phyloP scores from a whole-genome alignment of 2,329 filamentous ascomycete species.

The Hypomyces rosellus region DNA sequence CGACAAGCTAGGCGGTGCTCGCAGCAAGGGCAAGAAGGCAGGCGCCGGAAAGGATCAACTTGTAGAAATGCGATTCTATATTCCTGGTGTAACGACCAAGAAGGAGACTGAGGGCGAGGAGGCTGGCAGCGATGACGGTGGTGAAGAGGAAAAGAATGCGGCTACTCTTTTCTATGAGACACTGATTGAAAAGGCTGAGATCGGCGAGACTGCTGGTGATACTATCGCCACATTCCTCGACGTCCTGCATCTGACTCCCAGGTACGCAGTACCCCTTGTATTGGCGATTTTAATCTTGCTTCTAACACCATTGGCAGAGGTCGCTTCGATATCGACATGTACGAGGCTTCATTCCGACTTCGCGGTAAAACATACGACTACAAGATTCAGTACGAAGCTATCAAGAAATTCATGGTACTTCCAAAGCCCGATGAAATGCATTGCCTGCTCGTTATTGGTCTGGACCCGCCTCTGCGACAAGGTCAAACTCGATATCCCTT shows the following conservation, averaged over 20 bases:
- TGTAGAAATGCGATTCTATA: constrained; percentile 98
- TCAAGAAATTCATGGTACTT: constrained; percentile 98
- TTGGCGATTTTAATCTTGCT: not conserved
- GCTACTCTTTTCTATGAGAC: constrained; percentile 98
- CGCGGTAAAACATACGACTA: constrained; percentile 99
- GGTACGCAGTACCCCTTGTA: constrained; percentile 40
- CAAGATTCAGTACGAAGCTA: constrained; percentile 96
- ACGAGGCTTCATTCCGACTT: constrained; percentile 92
- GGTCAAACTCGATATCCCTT: constrained; percentile 98
- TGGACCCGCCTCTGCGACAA: constrained; percentile 91
- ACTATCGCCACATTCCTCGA: constrained; percentile 97
- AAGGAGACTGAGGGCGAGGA: constrained; percentile 64
- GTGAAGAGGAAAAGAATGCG: constrained; percentile 78
- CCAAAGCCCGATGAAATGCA: constrained; percentile 98
- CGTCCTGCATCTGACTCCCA: constrained; percentile 91
- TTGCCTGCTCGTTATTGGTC: constrained; percentile 86
- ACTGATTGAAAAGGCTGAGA: constrained; percentile 96
- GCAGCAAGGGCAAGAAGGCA: constrained; percentile 77
- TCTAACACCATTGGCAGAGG: constrained; percentile 53
- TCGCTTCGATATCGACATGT: constrained; percentile 99
- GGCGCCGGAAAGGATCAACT: constrained; percentile 86
- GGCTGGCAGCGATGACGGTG: constrained; percentile 52
- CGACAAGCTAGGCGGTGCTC: constrained; percentile 65
- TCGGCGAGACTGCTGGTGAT: constrained; percentile 97
- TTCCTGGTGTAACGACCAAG: constrained; percentile 81